phyloP scores from a whole-genome alignment of 2,329 filamentous ascomycete genomes.

The Arthrobotrys iridis region DNA sequence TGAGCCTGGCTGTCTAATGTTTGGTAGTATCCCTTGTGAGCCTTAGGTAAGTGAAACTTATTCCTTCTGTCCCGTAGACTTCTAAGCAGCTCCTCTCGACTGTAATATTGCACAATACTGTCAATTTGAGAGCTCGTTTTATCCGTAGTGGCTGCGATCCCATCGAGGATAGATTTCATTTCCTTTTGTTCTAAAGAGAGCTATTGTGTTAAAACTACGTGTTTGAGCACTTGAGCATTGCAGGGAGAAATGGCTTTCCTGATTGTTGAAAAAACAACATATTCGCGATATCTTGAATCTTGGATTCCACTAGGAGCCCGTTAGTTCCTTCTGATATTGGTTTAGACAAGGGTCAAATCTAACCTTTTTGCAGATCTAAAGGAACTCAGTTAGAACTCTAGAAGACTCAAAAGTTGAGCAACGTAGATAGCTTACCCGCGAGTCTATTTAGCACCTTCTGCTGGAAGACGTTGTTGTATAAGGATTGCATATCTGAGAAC shows the following conservation, averaged over 20 bases:
- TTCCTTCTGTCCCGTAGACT: not conserved
- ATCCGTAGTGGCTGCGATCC: not conserved
- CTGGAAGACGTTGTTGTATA: not conserved
- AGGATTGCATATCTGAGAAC: not conserved
- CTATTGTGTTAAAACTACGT: not conserved
- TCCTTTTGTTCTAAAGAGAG: not conserved
- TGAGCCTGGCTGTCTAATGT: not conserved
- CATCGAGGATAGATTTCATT: not conserved
- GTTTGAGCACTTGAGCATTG: not conserved
- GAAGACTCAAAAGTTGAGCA: not conserved
- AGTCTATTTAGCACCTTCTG: not conserved
- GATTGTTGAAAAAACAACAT: not conserved
- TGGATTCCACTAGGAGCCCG: not conserved
- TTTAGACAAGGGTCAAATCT: not conserved
- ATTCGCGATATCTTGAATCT: not conserved
- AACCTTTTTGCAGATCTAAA: not conserved
- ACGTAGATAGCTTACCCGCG: not conserved
- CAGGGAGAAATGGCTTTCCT: not conserved
- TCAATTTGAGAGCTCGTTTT: not conserved
- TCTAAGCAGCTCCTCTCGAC: not conserved
- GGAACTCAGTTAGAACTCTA: not conserved
- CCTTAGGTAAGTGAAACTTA: not conserved
- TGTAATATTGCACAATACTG: not conserved
- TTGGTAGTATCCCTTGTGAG: not conserved
- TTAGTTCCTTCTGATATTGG: not conserved